phyloP scores from a whole-genome alignment of 1,139 yeast species.

The Nakaseomyces bracarensis region DNA sequence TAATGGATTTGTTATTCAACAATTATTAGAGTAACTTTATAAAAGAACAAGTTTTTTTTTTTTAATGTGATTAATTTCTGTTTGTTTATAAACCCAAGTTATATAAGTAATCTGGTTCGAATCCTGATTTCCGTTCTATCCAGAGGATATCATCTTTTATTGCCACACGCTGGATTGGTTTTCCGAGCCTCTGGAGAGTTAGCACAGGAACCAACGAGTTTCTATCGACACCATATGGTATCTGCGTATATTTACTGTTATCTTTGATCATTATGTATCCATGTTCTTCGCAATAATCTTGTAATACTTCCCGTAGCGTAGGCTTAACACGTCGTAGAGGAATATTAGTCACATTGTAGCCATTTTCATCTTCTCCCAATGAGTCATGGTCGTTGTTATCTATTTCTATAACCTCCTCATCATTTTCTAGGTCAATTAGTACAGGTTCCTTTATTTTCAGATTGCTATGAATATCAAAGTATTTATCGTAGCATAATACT shows the following conservation, averaged over 20 bases:
- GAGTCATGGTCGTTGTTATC: constrained; percentile 5
- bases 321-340: constrained; percentile 30
- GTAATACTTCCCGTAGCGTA: constrained; percentile 45
- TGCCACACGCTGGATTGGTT: constrained; percentile 14
- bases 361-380: constrained; percentile 6
- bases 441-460: constrained; percentile 9
- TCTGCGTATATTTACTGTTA: constrained; percentile 15
- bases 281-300: constrained; percentile 34
- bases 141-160: constrained; percentile 43
- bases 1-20: not conserved
- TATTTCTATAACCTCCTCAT: constrained; percentile 1
- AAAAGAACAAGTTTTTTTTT: not conserved
- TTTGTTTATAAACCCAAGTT: constrained; percentile 1
- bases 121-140: constrained; percentile 24
- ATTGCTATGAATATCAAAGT: constrained; percentile 1
- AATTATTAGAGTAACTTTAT: too few relatives aligned
- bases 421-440: constrained; percentile 3
- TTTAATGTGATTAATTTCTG: too few relatives aligned
- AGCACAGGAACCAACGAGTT: constrained; percentile 23
- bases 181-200: constrained; percentile 14
- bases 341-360: constrained; percentile 19
- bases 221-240: constrained; percentile 15
- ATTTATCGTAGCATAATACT: not conserved
- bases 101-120: constrained; percentile 33
- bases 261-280: constrained; percentile 25